Evolutionary conservation across 1,284 basidiomycete species (phyloP).

Genomic region (Rugosomyces carneus): DNA sequence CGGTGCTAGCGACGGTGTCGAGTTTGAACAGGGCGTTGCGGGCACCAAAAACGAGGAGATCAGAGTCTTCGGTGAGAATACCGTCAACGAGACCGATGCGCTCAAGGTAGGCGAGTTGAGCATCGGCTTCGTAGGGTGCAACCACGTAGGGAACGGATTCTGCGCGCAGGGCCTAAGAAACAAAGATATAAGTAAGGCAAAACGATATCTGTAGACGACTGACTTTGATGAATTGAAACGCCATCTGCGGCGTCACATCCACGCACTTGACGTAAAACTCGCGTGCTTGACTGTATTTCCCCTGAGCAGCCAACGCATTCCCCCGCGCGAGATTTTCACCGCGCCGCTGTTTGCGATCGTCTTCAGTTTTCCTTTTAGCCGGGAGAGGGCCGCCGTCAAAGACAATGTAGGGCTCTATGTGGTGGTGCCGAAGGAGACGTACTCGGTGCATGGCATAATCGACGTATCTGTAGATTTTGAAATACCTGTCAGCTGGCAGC

Average conservation of each 20-base stretch:
- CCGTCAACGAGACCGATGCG: slow-evolving; percentile 80
- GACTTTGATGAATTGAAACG: slow-evolving; percentile 95
- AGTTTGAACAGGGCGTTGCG: slow-evolving; percentile 84
- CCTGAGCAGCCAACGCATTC: slow-evolving; percentile 69
- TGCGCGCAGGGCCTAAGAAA: slow-evolving; percentile 67
- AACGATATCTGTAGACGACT: slow-evolving; percentile 12
- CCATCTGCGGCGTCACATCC: slow-evolving; percentile 97
- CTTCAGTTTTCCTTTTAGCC: slow-evolving; percentile 89
- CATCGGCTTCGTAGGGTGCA: slow-evolving; percentile 98
- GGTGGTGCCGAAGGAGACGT: slow-evolving; percentile 78
- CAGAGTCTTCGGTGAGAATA: slow-evolving; percentile 97
- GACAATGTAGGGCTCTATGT: slow-evolving; percentile 87
- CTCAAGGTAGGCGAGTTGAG: slow-evolving; percentile 93
- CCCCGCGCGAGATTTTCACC: slow-evolving; percentile 67
- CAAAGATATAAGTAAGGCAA: neutral
- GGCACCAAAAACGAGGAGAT: slow-evolving; percentile 96
- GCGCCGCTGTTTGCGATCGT: slow-evolving; percentile 68
- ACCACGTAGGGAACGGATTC: slow-evolving; percentile 84
- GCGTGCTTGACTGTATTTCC: slow-evolving; percentile 74
- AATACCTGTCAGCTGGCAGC: neutral
- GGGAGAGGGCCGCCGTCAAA: slow-evolving; percentile 96
- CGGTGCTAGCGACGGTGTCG: slow-evolving; percentile 66
- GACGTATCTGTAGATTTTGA: slow-evolving; percentile 67
- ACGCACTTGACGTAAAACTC: slow-evolving; percentile 89
- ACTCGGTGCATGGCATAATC: slow-evolving; percentile 94